Evolutionary conservation across 805 yeast genomes (phyloP).

Genomic region (Pichia californica): DNA sequence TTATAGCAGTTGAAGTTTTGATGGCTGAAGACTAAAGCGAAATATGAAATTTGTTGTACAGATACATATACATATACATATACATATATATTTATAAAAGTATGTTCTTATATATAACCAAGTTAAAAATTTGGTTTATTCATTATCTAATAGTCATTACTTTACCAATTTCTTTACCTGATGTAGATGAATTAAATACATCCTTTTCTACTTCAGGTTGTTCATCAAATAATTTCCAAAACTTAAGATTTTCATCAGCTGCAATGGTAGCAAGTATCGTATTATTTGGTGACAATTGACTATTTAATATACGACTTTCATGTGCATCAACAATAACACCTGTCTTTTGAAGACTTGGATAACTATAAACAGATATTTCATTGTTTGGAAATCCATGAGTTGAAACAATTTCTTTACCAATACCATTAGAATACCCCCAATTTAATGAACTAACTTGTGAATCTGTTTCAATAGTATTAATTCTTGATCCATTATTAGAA

Average conservation of each 20-base stretch:
- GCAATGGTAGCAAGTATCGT: constrained; percentile 90
- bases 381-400: constrained; percentile 93
- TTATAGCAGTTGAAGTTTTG: too few relatives aligned
- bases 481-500: constrained; percentile 79
- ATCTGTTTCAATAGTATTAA: constrained; percentile 83
- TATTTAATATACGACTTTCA: constrained; percentile 76
- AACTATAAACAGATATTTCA: constrained; percentile 74
- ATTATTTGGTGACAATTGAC: constrained; percentile 85
- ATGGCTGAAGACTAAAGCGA: too few relatives aligned
- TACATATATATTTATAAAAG: too few relatives aligned
- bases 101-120: too few relatives aligned
- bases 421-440: constrained; percentile 77
- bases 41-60: too few relatives aligned
- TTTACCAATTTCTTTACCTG: constrained; percentile 43
- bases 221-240: constrained; percentile 81
- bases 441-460: constrained; percentile 90
- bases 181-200: constrained; percentile 24
- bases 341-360: constrained; percentile 78
- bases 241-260: constrained; percentile 92
- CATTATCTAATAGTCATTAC: constrained; percentile 48
- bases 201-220: constrained; percentile 16
- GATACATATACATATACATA: too few relatives aligned
- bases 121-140: too few relatives aligned
- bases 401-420: constrained; percentile 80
- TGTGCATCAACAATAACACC: constrained; percentile 86